Evolutionary conservation across 768 basidiomycete genomes (phyloP), one percentile per base, ranked within the genome.

Genomic region (Russula compacta): DNA sequence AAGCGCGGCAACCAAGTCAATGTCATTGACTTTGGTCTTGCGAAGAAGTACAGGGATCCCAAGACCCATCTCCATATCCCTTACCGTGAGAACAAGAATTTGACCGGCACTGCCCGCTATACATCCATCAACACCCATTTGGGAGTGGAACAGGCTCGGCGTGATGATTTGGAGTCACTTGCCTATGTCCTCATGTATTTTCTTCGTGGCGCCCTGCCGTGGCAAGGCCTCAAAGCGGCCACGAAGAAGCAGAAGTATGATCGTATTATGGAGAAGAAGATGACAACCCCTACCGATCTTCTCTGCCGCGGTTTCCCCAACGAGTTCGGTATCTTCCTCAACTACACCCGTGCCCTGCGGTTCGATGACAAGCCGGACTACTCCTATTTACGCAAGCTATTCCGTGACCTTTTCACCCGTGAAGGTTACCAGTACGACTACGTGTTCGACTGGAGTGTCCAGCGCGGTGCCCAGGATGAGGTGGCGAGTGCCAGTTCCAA

Each of bases 221-320:
- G 95, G 95, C 97, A 99, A 75, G 97, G 97, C 61, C 84, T 99
- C 72, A 99, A 99, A 79, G 97, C 97, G 62, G 95, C 95, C 43
- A 99, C 97, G 61, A 99, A 99, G 92, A 99, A 99, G 84, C 97
- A 99, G 82, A 99, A 99, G 79, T 98, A 98, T 75, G 97, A 98
- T 76, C 88, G 97, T 63, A 99, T 99, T 79, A 99, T 99, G 97
- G 97, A 99, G 78, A 99, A 99, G 85, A 99, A 99, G 85, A 98
- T 99, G 94, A 98, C 97, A 40, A 97, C 94, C 0, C 92, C 94
- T 14, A 95, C 92, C 53, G 94, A 98, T 73, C 80, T 95, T 60
- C 85, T 99, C 33, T 98, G 95, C 79, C 94, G 95, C 67, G 94
- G 92, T n/a, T 98, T 97, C 83, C 95, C 97, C 64, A 95, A 94